phyloP scores from a whole-genome alignment of 225 moss, liverwort and hornwort genomes.

The Physcomitrellopsis africana region DNA sequence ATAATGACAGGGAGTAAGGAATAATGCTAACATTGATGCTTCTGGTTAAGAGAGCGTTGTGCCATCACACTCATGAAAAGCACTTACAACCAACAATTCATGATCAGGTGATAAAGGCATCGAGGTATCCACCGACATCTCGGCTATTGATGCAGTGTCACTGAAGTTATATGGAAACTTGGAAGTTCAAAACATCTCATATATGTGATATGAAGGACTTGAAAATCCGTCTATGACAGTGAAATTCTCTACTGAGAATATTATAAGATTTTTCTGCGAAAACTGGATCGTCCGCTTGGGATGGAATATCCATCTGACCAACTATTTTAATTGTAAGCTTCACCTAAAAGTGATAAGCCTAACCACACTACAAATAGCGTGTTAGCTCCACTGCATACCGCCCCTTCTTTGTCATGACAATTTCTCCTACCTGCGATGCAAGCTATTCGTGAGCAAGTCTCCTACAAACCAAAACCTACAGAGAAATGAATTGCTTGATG shows the following conservation, averaged over 20 bases:
- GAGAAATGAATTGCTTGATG: constrained; percentile 3
- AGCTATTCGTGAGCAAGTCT: neutral
- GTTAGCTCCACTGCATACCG: constrained; percentile 90
- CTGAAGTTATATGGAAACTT: neutral
- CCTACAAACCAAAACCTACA: neutral
- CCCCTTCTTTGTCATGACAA: constrained; percentile 86
- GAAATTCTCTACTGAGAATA: neutral
- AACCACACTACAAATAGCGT: constrained; percentile 49
- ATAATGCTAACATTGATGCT: too few relatives aligned
- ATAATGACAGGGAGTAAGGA: too few relatives aligned
- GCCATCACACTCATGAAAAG: too few relatives aligned
- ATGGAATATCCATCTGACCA: neutral
- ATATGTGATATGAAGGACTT: constrained; percentile 8
- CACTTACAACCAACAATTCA: too few relatives aligned
- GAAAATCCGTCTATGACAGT: neutral
- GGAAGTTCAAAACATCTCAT: constrained; percentile 6
- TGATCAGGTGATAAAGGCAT: too few relatives aligned
- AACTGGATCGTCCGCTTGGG: neutral
- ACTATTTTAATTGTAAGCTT: neutral
- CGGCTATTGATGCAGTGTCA: neutral
- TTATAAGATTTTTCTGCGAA: neutral
- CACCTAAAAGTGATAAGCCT: neutral
- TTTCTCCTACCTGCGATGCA: constrained; percentile 79
- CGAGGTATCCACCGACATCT: neutral
- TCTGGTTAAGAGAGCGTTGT: too few relatives aligned